phyloP scores from a whole-genome alignment of 2,329 filamentous ascomycete genomes.

The Immersiporthe knoxdaviesiana region DNA sequence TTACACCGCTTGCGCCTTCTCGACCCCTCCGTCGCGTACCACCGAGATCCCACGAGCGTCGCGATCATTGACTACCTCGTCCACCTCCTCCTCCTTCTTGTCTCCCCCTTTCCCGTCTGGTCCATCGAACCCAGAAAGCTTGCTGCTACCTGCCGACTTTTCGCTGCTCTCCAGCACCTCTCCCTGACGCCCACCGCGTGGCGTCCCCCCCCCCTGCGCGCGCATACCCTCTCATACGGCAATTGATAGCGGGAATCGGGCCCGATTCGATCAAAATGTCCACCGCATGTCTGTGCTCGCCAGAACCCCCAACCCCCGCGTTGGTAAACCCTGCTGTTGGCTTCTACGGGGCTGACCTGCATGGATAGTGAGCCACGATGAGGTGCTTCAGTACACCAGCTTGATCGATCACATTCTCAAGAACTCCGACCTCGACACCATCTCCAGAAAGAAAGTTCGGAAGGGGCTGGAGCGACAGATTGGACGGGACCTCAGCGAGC shows the following conservation, averaged over 20 bases:
- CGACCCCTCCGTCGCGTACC: background rate
- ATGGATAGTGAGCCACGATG: conserved; percentile 52
- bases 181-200: background rate
- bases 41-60: background rate
- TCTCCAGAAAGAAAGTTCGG: conserved; percentile 66
- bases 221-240: background rate
- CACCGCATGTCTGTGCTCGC: conserved; percentile 2
- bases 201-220: background rate
- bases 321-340: background rate
- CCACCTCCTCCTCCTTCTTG: background rate
- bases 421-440: conserved; percentile 62
- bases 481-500: conserved; percentile 60
- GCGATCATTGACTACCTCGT: background rate
- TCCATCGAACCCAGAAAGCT: background rate
- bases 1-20: conserved; percentile 16
- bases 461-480: conserved; percentile 58
- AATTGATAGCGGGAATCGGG: background rate
- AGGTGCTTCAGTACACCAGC: conserved; percentile 56
- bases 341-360: conserved; percentile 14
- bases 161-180: background rate
- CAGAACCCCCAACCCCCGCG: background rate
- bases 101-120: background rate
- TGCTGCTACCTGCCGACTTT: background rate
- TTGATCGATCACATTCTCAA: conserved; percentile 64
- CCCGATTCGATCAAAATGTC: conserved; percentile 20